phyloP scores from a whole-genome alignment of 1,284 basidiomycete genomes.

The Tetrapyrgos nigripes region DNA sequence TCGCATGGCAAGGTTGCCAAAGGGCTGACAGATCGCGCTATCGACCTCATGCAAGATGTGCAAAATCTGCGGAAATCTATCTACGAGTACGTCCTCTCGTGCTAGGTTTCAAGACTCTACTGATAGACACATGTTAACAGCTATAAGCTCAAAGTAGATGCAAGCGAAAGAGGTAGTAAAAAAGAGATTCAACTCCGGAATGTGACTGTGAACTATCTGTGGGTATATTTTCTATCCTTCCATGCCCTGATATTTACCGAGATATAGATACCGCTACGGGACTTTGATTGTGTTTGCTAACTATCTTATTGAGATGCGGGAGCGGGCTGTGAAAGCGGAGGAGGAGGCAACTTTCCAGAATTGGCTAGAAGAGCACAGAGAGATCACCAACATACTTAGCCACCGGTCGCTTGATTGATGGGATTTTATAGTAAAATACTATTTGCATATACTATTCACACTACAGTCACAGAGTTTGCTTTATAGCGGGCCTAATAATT shows the following conservation, averaged over 20 bases:
- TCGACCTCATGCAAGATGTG: slow-evolving; percentile 93
- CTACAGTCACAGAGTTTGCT: no score
- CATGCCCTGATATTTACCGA: slow-evolving; percentile 3
- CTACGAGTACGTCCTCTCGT: slow-evolving; percentile 71
- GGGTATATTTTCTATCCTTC: slow-evolving; percentile 31
- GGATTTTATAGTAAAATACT: neutral
- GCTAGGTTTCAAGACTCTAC: neutral
- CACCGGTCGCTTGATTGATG: slow-evolving; percentile 76
- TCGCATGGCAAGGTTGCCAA: slow-evolving; percentile 94
- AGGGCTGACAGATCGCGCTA: slow-evolving; percentile 85
- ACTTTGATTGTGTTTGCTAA: slow-evolving; percentile 95
- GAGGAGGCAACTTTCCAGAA: slow-evolving; percentile 70
- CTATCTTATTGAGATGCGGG: slow-evolving; percentile 86
- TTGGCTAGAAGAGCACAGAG: slow-evolving; percentile 85
- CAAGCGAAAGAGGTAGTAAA: slow-evolving; percentile 77
- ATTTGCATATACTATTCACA: no score
- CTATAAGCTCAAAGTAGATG: slow-evolving; percentile 91
- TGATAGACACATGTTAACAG: slow-evolving; percentile 43
- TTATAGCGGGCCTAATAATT: no score
- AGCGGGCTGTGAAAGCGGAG: slow-evolving; percentile 37
- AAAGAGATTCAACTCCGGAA: slow-evolving; percentile 80
- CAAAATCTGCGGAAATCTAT: slow-evolving; percentile 94
- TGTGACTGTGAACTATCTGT: slow-evolving; percentile 88
- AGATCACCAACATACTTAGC: slow-evolving; percentile 82
- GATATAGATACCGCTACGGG: slow-evolving; percentile 80